Base-by-base conservation (phyloP, 2,329 filamentous ascomycete genomes). In the Domatiomyces globalis region DNA sequence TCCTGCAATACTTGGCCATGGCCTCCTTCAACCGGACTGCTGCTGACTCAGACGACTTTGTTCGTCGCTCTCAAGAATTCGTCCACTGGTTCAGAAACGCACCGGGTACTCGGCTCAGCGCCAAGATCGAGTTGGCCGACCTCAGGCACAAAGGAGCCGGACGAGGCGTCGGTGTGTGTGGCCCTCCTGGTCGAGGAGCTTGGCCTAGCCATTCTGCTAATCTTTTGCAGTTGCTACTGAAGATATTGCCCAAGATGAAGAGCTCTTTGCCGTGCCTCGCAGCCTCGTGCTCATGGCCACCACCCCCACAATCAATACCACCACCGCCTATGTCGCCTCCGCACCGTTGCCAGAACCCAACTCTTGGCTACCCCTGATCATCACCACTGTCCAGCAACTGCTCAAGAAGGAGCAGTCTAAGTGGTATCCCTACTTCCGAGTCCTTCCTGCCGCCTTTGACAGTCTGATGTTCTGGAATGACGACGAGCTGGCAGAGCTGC, bases 401-500 rank as follows among this genome's bases (percentile, higher is more conserved):
- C 74, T 81, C 66, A 65, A 70, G 48, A 71, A 80, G 66, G 48
- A 70, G 60, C 54, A 68, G 1, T 94, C 87, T 1, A 69, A 68
- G 7, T 95, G 88, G 88, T 78, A 80, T 57, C 74, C 81, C 0
- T 95, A 95, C 66, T 81, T 94, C 58, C 75, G 81, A 52, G 73
- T 94, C 18, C 73, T 95, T 4, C 87, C 87, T 2, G 54, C 54
- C 18, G 63, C 64, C 49, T 95, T 95, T 63, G 79, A 92, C 65
- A 94, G 87, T 1, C 76, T 90, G 57, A 95, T 95, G 85, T 95
- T 89, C 69, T 95, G 89, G 89, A 72, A 77, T 1, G 71, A 76
- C 0, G 69, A 72, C 1, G 87, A 95, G 65, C 72, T 95, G 2
- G 68, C 71, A 0, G 74, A 83, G 61, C 76, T 95, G 7, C 83